Conservation (phyloP, 2,329 filamentous ascomycete genomes). For the Emergomyces africanus region DNA sequence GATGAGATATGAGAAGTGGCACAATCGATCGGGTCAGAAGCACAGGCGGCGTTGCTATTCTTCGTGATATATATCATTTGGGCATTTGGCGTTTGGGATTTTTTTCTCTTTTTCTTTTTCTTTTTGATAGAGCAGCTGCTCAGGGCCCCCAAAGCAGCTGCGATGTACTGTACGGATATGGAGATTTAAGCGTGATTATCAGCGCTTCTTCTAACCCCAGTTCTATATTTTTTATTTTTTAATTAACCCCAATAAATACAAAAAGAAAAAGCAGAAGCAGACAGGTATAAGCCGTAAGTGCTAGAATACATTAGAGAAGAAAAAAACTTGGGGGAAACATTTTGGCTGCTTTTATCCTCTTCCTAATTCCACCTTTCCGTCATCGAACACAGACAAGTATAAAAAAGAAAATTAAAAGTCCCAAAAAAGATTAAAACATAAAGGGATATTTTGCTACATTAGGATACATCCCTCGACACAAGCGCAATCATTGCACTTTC, state of each 20-base stretch:
- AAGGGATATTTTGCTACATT: background rate
- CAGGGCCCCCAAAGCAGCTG: background rate
- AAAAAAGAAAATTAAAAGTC: background rate
- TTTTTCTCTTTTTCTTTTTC: background rate
- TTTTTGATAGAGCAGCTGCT: background rate
- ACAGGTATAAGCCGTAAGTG: background rate
- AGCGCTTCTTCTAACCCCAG: background rate
- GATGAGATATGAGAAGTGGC: background rate
- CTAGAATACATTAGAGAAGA: background rate
- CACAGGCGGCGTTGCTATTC: background rate
- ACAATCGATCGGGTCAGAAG: background rate
- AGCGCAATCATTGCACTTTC: constrained; percentile 5
- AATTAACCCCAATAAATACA: background rate
- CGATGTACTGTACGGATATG: background rate
- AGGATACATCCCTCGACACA: background rate
- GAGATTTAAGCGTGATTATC: background rate
- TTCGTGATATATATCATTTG: background rate
- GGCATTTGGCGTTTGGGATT: background rate
- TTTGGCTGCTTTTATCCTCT: background rate
- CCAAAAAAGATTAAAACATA: background rate
- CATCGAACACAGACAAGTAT: background rate
- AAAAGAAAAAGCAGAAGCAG: background rate
- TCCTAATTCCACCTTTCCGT: background rate
- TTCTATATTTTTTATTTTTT: background rate
- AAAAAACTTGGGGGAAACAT: background rate